These are phyloP conservation scores for Acacia melanoxylon DNA, from an alignment of 306 rosid genomes.

Conservation along the genomic window DNA sequence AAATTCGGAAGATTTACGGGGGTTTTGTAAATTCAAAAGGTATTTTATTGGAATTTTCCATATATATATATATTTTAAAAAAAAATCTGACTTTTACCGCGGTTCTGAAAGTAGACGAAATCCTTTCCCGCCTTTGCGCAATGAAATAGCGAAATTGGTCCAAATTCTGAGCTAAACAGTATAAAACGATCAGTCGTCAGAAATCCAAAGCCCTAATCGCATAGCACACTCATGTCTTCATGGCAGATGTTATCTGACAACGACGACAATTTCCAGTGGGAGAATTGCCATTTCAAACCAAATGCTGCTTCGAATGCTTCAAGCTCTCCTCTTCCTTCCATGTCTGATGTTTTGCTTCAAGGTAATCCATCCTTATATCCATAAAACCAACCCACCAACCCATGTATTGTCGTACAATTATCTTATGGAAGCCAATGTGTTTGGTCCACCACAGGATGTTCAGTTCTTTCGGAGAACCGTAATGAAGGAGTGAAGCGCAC, in stretches of 20 bases:
- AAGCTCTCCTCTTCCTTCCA: conserved; percentile 12
- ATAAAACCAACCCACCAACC: not conserved
- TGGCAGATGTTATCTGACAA: conserved; percentile 2
- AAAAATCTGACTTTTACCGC: not conserved
- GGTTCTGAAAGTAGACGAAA: not conserved
- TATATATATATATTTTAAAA: too few species aligned
- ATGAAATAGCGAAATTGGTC: not conserved
- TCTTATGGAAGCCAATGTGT: not conserved
- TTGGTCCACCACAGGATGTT: conserved; percentile 41
- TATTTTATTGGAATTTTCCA: too few species aligned
- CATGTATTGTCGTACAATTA: not conserved
- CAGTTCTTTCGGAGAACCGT: conserved; percentile 41
- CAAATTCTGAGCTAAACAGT: not conserved
- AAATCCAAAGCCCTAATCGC: not conserved
- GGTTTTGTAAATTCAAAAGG: too few species aligned
- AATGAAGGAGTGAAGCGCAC: conserved; percentile 17
- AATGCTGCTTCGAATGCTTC: not conserved
- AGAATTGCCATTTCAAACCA: not conserved
- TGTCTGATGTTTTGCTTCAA: not conserved
- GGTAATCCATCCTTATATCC: not conserved
- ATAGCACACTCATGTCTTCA: not conserved
- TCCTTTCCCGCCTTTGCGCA: not conserved
- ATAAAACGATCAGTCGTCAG: not conserved
- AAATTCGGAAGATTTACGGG: too few species aligned
- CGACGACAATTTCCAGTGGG: conserved; percentile 15